phyloP scores from a whole-genome alignment of 805 yeast genomes.

The Ogataea methylovora region DNA sequence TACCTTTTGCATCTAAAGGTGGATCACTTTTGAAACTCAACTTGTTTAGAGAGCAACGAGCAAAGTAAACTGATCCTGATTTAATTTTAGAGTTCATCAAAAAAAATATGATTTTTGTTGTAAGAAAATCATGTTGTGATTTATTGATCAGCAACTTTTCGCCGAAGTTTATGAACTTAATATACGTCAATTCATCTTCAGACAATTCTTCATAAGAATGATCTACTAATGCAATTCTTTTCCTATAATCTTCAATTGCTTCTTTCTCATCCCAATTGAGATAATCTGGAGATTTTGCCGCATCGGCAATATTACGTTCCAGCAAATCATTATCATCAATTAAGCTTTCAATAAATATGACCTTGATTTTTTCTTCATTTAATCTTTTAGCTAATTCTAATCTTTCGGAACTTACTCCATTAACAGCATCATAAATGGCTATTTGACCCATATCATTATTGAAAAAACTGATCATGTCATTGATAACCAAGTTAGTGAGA shows the following conservation, averaged over 20 bases:
- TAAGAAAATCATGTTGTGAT: constrained; percentile 79
- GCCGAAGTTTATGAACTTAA: constrained; percentile 87
- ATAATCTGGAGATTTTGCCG: constrained; percentile 84
- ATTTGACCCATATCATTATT: constrained; percentile 81
- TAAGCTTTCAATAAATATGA: constrained; percentile 80
- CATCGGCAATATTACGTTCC: constrained; percentile 73
- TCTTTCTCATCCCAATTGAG: constrained; percentile 61
- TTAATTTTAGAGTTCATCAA: constrained; percentile 86
- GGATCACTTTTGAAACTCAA: constrained; percentile 70
- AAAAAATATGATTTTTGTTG: constrained; percentile 86
- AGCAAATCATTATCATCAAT: constrained; percentile 68
- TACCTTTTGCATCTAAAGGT: constrained; percentile 69
- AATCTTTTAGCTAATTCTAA: constrained; percentile 47
- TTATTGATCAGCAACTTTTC: constrained; percentile 73
- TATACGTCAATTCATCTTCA: constrained; percentile 53
- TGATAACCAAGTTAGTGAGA: constrained; percentile 55
- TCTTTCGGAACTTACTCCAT: constrained; percentile 69
- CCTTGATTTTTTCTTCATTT: constrained; percentile 55
- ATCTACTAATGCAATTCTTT: constrained; percentile 60
- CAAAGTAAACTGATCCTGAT: constrained; percentile 87
- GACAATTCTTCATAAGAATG: constrained; percentile 70
- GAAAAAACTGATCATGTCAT: constrained; percentile 66
- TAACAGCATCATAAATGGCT: constrained; percentile 93
- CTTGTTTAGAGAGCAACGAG: constrained; percentile 62
- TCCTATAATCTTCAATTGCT: constrained; percentile 72